phyloP scores from a whole-genome alignment of 768 basidiomycete genomes.

The Chalciporus pseudorubinellus region DNA sequence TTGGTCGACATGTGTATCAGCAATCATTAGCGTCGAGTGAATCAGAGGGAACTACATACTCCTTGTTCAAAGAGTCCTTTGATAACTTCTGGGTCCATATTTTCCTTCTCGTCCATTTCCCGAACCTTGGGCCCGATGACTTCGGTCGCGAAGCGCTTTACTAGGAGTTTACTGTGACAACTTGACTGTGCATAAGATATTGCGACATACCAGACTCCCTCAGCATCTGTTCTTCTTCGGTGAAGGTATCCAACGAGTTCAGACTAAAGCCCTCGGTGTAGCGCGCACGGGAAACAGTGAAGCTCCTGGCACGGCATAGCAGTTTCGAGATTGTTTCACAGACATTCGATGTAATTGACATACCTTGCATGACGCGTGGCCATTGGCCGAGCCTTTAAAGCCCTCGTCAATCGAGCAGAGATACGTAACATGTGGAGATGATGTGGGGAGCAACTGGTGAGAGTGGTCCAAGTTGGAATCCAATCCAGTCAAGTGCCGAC shows the following conservation, averaged over 20 bases:
- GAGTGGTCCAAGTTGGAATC: no score
- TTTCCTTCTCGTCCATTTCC: conserved; percentile 98
- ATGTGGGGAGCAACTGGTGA: neutral
- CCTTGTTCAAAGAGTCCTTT: conserved; percentile 93
- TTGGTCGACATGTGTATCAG: neutral
- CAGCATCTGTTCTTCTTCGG: conserved; percentile 93
- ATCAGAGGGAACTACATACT: conserved; percentile 43
- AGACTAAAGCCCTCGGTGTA: conserved; percentile 32
- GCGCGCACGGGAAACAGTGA: conserved; percentile 24
- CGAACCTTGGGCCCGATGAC: conserved; percentile 88
- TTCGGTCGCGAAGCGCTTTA: conserved; percentile 84
- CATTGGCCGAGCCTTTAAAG: neutral
- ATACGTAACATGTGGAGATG: conserved; percentile 26
- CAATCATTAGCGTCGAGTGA: neutral
- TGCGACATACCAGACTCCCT: conserved; percentile 74
- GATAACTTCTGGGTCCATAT: conserved; percentile 87
- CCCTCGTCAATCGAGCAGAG: conserved; percentile 15
- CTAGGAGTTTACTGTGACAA: conserved; percentile 37
- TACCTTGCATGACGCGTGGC: conserved; percentile 16
- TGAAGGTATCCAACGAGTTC: conserved; percentile 76
- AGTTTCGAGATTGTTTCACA: neutral
- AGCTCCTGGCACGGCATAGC: conserved; percentile 13
- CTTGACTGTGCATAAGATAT: neutral
- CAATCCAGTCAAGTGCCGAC: neutral
- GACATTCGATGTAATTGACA: neutral